Conservation (phyloP, 768 basidiomycete species). For the Panellus pusillus region DNA sequence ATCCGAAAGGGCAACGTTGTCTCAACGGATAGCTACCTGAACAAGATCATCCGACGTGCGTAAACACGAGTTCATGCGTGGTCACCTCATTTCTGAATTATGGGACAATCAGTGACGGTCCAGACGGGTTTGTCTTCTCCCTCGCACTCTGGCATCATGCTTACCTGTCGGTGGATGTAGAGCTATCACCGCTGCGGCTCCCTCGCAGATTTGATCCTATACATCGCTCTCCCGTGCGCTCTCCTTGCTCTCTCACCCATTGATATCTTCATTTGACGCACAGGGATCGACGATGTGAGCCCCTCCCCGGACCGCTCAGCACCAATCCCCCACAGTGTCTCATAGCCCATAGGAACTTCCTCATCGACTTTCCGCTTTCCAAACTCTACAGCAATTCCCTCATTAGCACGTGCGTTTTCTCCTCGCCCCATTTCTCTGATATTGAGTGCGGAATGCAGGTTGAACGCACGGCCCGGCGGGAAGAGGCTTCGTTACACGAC, state of each 20-base stretch:
- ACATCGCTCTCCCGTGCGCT: background rate
- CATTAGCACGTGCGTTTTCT: slow-evolving; percentile 11
- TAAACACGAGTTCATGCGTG: background rate
- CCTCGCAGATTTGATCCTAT: slow-evolving; percentile 8
- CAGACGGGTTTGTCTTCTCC: slow-evolving; percentile 4
- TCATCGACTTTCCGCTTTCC: slow-evolving; percentile 13
- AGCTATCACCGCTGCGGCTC: slow-evolving; percentile 12
- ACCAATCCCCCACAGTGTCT: background rate
- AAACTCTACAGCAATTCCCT: slow-evolving; percentile 20
- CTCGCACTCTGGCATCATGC: no score
- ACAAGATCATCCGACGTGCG: slow-evolving; percentile 18
- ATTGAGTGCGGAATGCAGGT: background rate
- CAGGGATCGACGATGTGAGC: slow-evolving; percentile 2
- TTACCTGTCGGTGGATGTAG: no score
- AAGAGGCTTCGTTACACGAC: background rate
- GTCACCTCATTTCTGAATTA: background rate
- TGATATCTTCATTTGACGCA: background rate
- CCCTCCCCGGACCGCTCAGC: background rate
- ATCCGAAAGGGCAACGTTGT: background rate
- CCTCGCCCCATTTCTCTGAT: background rate
- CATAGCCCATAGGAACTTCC: slow-evolving; percentile 5
- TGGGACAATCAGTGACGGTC: slow-evolving; percentile 2
- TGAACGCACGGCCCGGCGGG: slow-evolving; percentile 19
- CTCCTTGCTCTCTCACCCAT: background rate
- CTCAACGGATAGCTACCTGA: slow-evolving; percentile 5